These are phyloP conservation scores for Suillus bovinus DNA, from an alignment of 768 basidiomycete genomes.

Conservation along the genomic window DNA sequence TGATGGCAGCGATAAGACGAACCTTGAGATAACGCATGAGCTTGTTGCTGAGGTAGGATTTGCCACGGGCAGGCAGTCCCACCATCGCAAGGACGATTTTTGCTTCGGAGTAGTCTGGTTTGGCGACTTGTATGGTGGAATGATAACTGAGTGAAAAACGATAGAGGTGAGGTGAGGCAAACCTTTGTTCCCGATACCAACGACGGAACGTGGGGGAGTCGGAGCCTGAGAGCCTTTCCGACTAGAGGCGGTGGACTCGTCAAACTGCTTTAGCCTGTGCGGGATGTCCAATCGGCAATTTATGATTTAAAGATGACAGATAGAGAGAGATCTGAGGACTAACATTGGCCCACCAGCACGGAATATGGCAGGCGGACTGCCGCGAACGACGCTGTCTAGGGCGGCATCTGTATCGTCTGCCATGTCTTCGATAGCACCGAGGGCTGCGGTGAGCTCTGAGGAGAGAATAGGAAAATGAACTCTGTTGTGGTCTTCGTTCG, in stretches of 20 bases:
- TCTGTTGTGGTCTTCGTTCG: conserved; percentile 20
- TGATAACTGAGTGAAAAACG: conserved; percentile 8
- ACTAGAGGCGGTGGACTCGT: conserved; percentile 71
- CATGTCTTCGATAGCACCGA: conserved; percentile 30
- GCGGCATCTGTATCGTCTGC: conserved; percentile 14
- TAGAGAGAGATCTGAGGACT: conserved; percentile 22
- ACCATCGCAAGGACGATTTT: conserved; percentile 99
- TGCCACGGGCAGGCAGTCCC: conserved; percentile 95
- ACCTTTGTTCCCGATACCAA: conserved; percentile 91
- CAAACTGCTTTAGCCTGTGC: conserved; percentile 74
- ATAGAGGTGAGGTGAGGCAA: conserved; percentile 13
- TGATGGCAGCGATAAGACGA: conserved; percentile 22
- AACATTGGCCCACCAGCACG: conserved; percentile 79
- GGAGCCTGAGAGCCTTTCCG: conserved; percentile 70
- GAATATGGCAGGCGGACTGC: conserved; percentile 56
- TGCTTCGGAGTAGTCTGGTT: conserved; percentile 97
- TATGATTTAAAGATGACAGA: neutral
- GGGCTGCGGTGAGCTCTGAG: conserved; percentile 10
- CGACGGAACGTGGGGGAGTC: conserved; percentile 81
- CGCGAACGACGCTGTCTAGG: conserved; percentile 16
- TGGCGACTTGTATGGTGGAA: conserved; percentile 60
- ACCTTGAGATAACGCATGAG: conserved; percentile 95
- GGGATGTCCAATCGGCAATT: neutral
- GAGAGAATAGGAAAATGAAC: conserved; percentile 17
- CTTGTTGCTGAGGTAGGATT: conserved; percentile 98